A percentile compares a stretch with the other conserved stretches of the same genome.
These are phyloP conservation scores for Crithidia thermophila DNA, from an alignment of 208 protist genomes.

Conservation along the genomic window DNA sequence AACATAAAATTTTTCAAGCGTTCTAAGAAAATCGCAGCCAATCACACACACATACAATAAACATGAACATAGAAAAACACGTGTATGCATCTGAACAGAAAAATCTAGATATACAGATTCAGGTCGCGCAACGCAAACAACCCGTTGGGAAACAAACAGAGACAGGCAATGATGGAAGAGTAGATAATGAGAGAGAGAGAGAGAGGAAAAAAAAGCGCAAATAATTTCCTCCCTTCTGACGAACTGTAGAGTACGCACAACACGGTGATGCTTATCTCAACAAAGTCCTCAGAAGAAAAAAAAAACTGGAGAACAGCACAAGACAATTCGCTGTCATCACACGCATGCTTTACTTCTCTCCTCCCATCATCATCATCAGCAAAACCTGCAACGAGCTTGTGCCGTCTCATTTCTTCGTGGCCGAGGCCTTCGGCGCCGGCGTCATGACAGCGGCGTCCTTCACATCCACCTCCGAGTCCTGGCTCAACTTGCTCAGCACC, in stretches of 20 bases:
- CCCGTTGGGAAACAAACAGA: conserved; percentile 10
- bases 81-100: conserved; percentile 3
- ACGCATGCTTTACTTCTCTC: background rate
- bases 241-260: too few relatives aligned
- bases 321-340: too few relatives aligned
- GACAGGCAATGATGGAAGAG: background rate
- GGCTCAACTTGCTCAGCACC: conserved; percentile 54
- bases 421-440: conserved; percentile 13
- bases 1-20: background rate
- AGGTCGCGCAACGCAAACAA: too few relatives aligned
- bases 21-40: background rate
- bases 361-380: background rate
- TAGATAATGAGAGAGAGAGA: background rate
- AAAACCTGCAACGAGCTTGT: background rate
- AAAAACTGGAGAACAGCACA: too few relatives aligned
- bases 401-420: conserved; percentile 14
- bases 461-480: conserved; percentile 75
- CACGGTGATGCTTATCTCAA: too few relatives aligned
- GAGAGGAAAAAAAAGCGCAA: too few relatives aligned
- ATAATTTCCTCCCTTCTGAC: conserved; percentile 1
- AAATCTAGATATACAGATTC: too few relatives aligned
- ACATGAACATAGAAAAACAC: too few relatives aligned
- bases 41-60: too few relatives aligned
- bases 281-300: too few relatives aligned
- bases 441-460: conserved; percentile 45